Evolutionary conservation across 257 asterid species (phyloP), one percentile per base, ranked within the genome.

Genomic region (Solanum virginianum): DNA sequence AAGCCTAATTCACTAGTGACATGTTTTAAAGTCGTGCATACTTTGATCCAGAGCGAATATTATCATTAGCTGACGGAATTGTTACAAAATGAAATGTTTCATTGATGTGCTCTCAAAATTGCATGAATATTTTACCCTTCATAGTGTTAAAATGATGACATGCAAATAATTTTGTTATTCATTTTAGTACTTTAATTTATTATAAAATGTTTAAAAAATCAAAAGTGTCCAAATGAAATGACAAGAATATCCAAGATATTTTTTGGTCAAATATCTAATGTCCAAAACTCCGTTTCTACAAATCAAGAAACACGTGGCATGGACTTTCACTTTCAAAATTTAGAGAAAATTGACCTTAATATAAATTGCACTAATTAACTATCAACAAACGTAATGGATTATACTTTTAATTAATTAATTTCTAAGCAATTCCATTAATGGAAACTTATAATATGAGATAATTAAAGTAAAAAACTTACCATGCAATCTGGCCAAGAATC

Each of bases 401-500:
- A 72, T 74, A n/a, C 7, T 74, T 45, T 45, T n/a, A 18, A n/a
- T 6, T 72, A 6, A 32, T 32, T 32, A 32, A 32, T 2, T 22
- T 32, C 20, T 18, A 47, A 74, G 22, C 81, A 47, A 47, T n/a
- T 74, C 36, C 3, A 72, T 74, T 45, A 74, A 22, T 22, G 5
- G 7, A 74, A 74, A 74, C 8, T 74, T 74, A 74, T 74, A 74
- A 74, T 47, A 47, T n/a, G 3, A 4, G 47, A 15, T 32, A 39
- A 18, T 51, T 56, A 66, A 29, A 63, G 24, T 36, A 60, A 82
- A 60, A 82, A 24, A 41, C 90, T 5, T 91, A 94, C 98, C 97
- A 84, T 39, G 93, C 91, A 92, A 79, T 88, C 89, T 29, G 95
- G 92, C 98, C 95, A 94, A 83, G 92, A 90, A 13, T 88, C 92